Evolutionary conservation across 495 filamentous ascomycete genomes (phyloP).

Genomic region (Ramalina peruviana): DNA sequence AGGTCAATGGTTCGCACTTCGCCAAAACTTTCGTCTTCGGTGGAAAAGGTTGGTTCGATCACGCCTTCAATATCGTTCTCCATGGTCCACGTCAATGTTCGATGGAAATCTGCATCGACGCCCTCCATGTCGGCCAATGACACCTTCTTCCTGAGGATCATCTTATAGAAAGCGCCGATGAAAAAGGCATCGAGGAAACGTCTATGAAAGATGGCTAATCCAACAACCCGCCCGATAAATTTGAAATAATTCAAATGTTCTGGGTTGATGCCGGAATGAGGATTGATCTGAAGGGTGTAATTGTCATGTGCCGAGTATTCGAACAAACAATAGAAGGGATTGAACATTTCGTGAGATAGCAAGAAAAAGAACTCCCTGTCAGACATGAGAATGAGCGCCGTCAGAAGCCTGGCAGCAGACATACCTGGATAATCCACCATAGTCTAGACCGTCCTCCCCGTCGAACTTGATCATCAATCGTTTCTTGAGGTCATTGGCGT

Average conservation of each 20-base stretch:
- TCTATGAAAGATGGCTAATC: conserved; percentile 94
- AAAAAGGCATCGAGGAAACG: conserved; percentile 98
- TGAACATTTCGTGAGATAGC: conserved; percentile 99
- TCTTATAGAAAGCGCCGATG: conserved; percentile 99
- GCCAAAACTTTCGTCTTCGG: conserved; percentile 94
- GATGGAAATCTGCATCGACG: conserved; percentile 93
- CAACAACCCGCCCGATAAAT: conserved; percentile 97
- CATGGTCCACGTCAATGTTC: conserved; percentile 86
- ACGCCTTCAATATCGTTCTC: conserved; percentile 93
- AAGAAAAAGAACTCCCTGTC: conserved; percentile 97
- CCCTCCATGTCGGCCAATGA: conserved; percentile 94
- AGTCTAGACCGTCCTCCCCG: conserved; percentile 94
- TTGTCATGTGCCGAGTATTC: conserved; percentile 99
- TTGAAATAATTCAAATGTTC: conserved; percentile 99
- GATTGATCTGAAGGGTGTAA: conserved; percentile 99
- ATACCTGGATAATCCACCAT: conserved; percentile 86
- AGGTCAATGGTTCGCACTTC: conserved; percentile 85
- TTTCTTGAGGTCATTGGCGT: conserved; percentile 93
- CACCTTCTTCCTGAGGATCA: conserved; percentile 92
- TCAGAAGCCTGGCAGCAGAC: background rate
- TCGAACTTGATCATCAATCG: conserved; percentile 99
- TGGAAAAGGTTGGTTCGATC: conserved; percentile 85
- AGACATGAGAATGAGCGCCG: conserved; percentile 16
- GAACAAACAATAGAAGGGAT: conserved; percentile 99
- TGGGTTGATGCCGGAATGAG: conserved; percentile 97